These are phyloP conservation scores for peach (Prunus persica) DNA, from an alignment of 306 rosid genomes.

Conservation along the genomic window DNA sequence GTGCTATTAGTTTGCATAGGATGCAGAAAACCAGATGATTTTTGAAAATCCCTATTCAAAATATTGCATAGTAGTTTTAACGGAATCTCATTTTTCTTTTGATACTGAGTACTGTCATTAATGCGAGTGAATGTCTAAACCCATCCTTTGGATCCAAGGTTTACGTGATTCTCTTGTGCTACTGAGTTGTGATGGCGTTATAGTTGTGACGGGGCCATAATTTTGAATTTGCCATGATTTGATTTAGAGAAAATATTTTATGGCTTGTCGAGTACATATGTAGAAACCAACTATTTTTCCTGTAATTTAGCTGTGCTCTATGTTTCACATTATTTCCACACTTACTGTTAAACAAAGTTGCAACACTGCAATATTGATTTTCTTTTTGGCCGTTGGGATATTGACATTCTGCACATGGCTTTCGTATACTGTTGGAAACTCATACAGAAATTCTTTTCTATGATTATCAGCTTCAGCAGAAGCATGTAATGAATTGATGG, in stretches of 20 bases:
- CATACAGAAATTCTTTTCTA: constrained; percentile 1
- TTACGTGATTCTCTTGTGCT: not conserved
- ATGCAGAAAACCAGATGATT: not conserved
- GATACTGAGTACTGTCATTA: not conserved
- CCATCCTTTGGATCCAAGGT: not conserved
- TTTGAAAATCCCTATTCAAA: not conserved
- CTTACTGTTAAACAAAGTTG: constrained; percentile 6
- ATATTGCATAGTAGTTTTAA: not conserved
- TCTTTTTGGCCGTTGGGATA: not conserved
- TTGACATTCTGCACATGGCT: not conserved
- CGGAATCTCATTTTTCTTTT: not conserved
- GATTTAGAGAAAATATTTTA: not conserved
- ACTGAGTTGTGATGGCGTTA: not conserved
- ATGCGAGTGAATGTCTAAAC: not conserved
- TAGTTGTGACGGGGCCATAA: not conserved
- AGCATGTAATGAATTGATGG: constrained; percentile 94
- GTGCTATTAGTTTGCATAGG: not conserved
- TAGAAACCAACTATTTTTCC: not conserved
- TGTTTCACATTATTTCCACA: not conserved
- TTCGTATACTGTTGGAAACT: not conserved
- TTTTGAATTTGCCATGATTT: not conserved
- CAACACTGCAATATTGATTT: constrained; percentile 10
- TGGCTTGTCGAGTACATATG: constrained; percentile 10
- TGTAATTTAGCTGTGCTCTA: not conserved
- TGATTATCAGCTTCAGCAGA: constrained; percentile 68